A percentile compares a stretch with the other conserved stretches of the same genome.
phyloP scores from a whole-genome alignment of 208 protist species.

The Crithidia fasciculata region DNA sequence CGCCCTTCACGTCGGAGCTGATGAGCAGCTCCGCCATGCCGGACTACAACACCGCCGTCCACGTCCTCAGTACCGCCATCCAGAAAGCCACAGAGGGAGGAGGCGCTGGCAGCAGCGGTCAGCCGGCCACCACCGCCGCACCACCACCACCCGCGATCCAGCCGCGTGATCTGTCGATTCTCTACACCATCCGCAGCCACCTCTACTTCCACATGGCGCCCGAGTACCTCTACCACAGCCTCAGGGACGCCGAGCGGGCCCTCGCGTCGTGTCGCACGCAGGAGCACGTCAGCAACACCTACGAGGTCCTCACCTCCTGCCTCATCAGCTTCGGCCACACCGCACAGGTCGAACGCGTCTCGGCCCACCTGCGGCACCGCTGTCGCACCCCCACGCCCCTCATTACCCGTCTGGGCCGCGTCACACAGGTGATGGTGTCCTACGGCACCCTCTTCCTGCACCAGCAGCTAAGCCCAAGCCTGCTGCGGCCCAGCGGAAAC shows the following conservation, averaged over 20 bases:
- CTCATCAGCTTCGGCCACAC: conserved; percentile 36
- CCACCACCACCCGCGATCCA: background rate
- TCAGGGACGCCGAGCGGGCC: conserved; percentile 28
- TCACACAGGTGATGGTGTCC: conserved; percentile 40
- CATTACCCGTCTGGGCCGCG: conserved; percentile 24
- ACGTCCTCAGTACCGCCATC: conserved; percentile 23
- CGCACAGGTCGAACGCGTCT: conserved; percentile 23
- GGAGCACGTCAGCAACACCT: conserved; percentile 28
- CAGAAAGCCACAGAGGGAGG: background rate
- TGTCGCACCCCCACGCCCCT: conserved; percentile 25
- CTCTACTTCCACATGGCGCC: conserved; percentile 30
- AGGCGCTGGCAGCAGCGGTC: background rate
- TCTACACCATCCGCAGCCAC: conserved; percentile 38
- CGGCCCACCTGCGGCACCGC: conserved; percentile 28
- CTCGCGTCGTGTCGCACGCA: conserved; percentile 21
- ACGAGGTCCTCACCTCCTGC: conserved; percentile 30
- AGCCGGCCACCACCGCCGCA: background rate
- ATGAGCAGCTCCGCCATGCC: background rate
- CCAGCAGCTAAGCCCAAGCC: conserved; percentile 22
- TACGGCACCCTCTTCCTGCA: conserved; percentile 28
- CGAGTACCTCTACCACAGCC: conserved; percentile 25
- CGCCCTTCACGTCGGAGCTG: conserved; percentile 7
- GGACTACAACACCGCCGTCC: conserved; percentile 19
- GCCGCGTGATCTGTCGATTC: conserved; percentile 32
- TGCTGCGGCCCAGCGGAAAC: background rate